Evolutionary conservation across 2,329 filamentous ascomycete genomes (phyloP), one percentile per base, ranked within the genome.

Genomic region (Neocatenulostroma microsporum): DNA sequence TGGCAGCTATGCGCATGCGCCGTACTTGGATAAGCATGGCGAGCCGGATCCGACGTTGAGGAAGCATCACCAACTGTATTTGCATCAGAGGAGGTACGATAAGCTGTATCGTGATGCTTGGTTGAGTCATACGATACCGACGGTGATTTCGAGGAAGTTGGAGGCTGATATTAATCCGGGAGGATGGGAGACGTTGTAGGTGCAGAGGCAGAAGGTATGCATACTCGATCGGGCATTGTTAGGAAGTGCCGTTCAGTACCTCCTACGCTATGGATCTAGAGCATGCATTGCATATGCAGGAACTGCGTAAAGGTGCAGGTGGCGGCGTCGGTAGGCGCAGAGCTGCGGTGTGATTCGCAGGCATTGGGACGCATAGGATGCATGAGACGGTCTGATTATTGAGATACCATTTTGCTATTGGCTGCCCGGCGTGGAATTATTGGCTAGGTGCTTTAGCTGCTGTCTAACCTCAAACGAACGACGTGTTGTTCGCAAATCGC

Each of bases 141-240:
- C 84, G 48, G 79, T 86, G 30, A 94, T 98, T 57, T 84, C 83
- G 47, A 73, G 91, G 48, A 89, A 86, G 62, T 63, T 98, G 48
- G 91, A 98, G 67, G 82, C 85, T 11, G 91, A 98, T 61, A 86
- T 95, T 29, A 98, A 98, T 57, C 95, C 86, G 52, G 91, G 91
- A 1, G 91, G 91, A 0, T 98, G 91, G 91, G 91, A 98, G 67
- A 95, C 68, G 21, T 49, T 72, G 46, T 72, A 55, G n/a, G n/a
- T n/a, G n/a, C n/a, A n/a, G n/a, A n/a, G n/a, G 17, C n/a, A n/a
- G n/a, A n/a, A n/a, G n/a, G n/a, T n/a, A n/a, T n/a, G n/a, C n/a
- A n/a, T n/a, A n/a, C n/a, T n/a, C n/a, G n/a, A n/a, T n/a, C n/a
- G n/a, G n/a, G n/a, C n/a, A n/a, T n/a, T n/a, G n/a, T n/a, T n/a